Conservation (phyloP, 164 flowering plant genomes). For the Vitis amurensis region DNA sequence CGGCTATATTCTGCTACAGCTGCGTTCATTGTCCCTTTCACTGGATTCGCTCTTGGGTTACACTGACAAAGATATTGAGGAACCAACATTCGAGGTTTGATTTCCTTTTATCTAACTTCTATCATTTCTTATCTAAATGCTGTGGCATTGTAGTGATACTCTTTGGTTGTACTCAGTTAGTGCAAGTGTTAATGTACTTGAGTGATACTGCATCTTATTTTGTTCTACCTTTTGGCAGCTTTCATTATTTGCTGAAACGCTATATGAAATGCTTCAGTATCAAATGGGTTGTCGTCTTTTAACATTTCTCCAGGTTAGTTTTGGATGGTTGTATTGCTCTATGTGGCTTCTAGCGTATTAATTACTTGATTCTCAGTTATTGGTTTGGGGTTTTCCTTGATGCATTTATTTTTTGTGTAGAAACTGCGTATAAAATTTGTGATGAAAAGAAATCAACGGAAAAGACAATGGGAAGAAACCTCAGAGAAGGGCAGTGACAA, state of each 20-base stretch:
- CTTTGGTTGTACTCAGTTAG: neutral
- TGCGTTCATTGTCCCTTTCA: constrained; percentile 79
- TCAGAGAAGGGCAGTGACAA: constrained; percentile 38
- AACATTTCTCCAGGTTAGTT: constrained; percentile 79
- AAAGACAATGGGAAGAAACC: constrained; percentile 66
- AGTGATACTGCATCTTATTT: neutral
- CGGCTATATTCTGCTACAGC: constrained; percentile 37
- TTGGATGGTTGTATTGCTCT: neutral
- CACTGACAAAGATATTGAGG: constrained; percentile 84
- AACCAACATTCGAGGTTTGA: constrained; percentile 89
- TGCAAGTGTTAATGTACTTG: neutral
- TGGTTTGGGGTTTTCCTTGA: neutral
- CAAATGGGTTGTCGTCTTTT: constrained; percentile 86
- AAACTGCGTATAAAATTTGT: constrained; percentile 62
- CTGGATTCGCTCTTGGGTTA: constrained; percentile 95
- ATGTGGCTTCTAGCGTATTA: neutral
- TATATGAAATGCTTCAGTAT: constrained; percentile 95
- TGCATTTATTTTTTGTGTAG: constrained; percentile 34
- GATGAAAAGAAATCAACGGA: constrained; percentile 61
- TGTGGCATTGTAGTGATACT: neutral
- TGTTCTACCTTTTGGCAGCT: constrained; percentile 45
- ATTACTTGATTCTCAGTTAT: constrained; percentile 1
- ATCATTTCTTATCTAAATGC: neutral
- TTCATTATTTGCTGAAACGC: constrained; percentile 84
- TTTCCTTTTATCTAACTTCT: neutral